Evolutionary conservation across 352 stramenopile species (phyloP), one percentile per base, ranked within the genome.

Genomic region (Pythium rhizo-oryzae): DNA sequence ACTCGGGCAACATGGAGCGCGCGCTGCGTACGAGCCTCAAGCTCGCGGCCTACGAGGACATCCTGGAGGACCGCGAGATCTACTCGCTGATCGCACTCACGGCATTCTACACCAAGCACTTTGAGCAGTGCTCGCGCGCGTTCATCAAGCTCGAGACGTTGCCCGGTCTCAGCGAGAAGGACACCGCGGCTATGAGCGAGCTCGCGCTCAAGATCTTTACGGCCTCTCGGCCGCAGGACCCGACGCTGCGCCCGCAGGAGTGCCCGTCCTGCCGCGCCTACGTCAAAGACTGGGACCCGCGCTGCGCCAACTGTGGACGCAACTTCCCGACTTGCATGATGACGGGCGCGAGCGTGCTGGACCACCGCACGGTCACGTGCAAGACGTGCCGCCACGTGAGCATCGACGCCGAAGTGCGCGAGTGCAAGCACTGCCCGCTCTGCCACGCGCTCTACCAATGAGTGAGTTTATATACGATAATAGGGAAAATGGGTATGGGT

Each of bases 141-240:
- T 97, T 98, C 68, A 93, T 98, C 64, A 96, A 98, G 70, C 83
- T 98, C 28, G 94, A 98, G 70, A 96, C 87, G 21, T 72, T 97
- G 8, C 81, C 85, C 0, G 62, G 76, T 46, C 53, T 84, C 49
- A 77, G 67, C 16, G 85, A 92, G 1, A 93, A 91, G 23, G 83
- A 95, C 59, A 54, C 82, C 15, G 65, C 70, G 33, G 71, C 70
- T 7, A 84, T 92, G 77, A 87, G 81, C 57, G 81, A 90, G 56
- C 73, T 96, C 21, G 80, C 89, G 28, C 82, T 94, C 57, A 84
- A 93, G 65, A 96, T 98, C 51, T 98, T 98, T 72, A 90, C 80
- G 21, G 81, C 75, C 44, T 79, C 91, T 5, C 65, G 78, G 25
- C 87, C 90, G 9, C 73, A 89, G 35, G 92, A 98, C 70, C 89